These are phyloP conservation scores for Venturia pyrina DNA, from an alignment of 2,329 filamentous ascomycete genomes.

Conservation along the genomic window DNA sequence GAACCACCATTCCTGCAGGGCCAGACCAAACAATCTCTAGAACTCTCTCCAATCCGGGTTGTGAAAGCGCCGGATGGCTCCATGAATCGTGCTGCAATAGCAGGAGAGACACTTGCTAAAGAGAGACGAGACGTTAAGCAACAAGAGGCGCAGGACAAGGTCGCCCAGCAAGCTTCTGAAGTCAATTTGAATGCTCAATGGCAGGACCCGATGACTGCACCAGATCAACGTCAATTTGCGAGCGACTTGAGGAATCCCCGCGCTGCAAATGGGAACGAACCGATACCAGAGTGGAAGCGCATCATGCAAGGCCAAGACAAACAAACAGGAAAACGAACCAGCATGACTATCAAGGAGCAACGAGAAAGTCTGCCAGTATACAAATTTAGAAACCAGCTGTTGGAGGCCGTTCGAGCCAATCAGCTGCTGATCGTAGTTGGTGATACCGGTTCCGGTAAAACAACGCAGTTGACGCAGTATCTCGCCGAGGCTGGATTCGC, in stretches of 20 bases:
- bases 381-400: conserved; percentile 76
- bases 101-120: conserved; percentile 77
- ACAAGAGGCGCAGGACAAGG: conserved; percentile 72
- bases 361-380: conserved; percentile 81
- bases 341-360: conserved; percentile 90
- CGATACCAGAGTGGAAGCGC: conserved; percentile 86
- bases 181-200: conserved; percentile 84
- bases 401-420: conserved; percentile 77
- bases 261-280: conserved; percentile 48
- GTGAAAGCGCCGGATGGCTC: conserved; percentile 98
- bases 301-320: conserved; percentile 71
- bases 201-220: conserved; percentile 91
- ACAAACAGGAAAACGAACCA: conserved; percentile 75
- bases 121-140: conserved; percentile 83
- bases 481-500: conserved; percentile 86
- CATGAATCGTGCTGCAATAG: conserved; percentile 91
- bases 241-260: conserved; percentile 67
- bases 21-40: conserved; percentile 91
- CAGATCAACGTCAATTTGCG: conserved; percentile 79
- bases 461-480: conserved; percentile 91
- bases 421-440: conserved; percentile 93
- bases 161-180: conserved; percentile 62
- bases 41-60: conserved; percentile 89
- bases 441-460: conserved; percentile 95
- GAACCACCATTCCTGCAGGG: conserved; percentile 93